phyloP scores from a whole-genome alignment of 768 basidiomycete genomes.

The Polyporus arcularius region DNA sequence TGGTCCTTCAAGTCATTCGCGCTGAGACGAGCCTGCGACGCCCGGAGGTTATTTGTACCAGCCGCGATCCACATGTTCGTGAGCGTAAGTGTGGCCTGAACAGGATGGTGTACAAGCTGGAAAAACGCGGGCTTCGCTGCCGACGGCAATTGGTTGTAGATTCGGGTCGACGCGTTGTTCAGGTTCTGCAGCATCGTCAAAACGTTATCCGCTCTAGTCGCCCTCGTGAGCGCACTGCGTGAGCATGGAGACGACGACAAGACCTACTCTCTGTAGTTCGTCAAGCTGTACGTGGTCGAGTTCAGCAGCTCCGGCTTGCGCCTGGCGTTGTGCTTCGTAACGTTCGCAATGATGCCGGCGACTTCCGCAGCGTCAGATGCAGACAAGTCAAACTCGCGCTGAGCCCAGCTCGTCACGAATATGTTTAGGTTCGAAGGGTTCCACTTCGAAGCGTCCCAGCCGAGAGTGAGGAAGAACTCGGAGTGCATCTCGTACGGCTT shows the following conservation, averaged over 20 bases:
- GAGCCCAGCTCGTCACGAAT: conserved; percentile 61
- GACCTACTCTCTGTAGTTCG: conserved; percentile 69
- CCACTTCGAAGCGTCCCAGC: conserved; percentile 62
- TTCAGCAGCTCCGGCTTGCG: conserved; percentile 70
- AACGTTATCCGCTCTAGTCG: conserved; percentile 43
- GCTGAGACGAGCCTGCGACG: conserved; percentile 63
- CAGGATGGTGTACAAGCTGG: conserved; percentile 70
- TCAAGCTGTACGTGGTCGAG: conserved; percentile 60
- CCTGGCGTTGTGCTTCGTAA: conserved; percentile 57
- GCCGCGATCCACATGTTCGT: conserved; percentile 59
- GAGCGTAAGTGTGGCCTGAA: conserved; percentile 58
- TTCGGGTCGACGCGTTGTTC: conserved; percentile 47
- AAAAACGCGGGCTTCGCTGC: conserved; percentile 61
- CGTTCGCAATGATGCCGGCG: conserved; percentile 53
- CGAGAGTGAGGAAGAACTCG: conserved; percentile 67
- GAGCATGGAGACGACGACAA: background rate
- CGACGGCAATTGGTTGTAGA: conserved; percentile 54
- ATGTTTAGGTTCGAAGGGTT: conserved; percentile 50
- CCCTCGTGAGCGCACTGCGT: too few species aligned
- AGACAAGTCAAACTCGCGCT: conserved; percentile 60
- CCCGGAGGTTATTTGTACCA: conserved; percentile 60
- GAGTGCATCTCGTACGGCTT: conserved; percentile 74
- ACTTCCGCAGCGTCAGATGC: conserved; percentile 42
- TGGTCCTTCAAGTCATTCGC: conserved; percentile 58
- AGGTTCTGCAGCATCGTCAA: conserved; percentile 52